Evolutionary conservation across 2,329 filamentous ascomycete genomes (phyloP), one percentile per base, ranked within the genome.

Genomic region (Colletotrichum theobromicola): DNA sequence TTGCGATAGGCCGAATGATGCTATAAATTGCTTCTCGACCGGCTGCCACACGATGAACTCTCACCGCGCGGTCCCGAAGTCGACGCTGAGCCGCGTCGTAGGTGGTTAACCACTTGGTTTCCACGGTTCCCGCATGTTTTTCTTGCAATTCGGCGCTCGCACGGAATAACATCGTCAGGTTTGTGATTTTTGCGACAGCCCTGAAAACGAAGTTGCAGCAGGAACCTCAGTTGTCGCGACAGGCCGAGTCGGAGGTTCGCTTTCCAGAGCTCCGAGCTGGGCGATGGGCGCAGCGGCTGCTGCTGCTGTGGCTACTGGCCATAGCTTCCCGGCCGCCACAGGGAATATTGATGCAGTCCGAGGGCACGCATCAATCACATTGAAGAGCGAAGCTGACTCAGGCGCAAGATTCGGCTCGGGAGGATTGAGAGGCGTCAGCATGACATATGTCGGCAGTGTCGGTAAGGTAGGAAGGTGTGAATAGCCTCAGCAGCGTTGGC

Each of bases 11-110:
- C 63, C 42, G 34, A 63, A 26, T 26, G 62, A 61, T 67, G 61
- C 68, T 72, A 75, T 67, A 64, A 67, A 72, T 67, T 67, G 62
- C 63, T 58, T n/a, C 35, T 66, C 24, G 68, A 58, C 57, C 57
- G 62, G 62, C 72, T 63, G 68, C 46, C 68, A 58, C 34, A 67
- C 55, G 57, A 72, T 50, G 57, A 60, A 67, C 62, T 67, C 72
- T 63, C 62, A 64, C 62, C 62, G 62, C 28, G 62, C 68, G 67
- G 61, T 55, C 61, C 42, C 37, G 26, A 66, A 55, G 24, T 57
- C n/a, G 64, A 30, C 70, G 42, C 69, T 37, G 55, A 68, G 55
- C 61, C 57, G 42, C 18, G 30, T 55, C 50, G 28, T 5, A 7
- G 18, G 26, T 53, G 50, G 32, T 62, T 12, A 24, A 63, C 62